These are phyloP conservation scores for Diplodia sapinea DNA, from an alignment of 2,329 filamentous ascomycete species.

Conservation along the genomic window DNA sequence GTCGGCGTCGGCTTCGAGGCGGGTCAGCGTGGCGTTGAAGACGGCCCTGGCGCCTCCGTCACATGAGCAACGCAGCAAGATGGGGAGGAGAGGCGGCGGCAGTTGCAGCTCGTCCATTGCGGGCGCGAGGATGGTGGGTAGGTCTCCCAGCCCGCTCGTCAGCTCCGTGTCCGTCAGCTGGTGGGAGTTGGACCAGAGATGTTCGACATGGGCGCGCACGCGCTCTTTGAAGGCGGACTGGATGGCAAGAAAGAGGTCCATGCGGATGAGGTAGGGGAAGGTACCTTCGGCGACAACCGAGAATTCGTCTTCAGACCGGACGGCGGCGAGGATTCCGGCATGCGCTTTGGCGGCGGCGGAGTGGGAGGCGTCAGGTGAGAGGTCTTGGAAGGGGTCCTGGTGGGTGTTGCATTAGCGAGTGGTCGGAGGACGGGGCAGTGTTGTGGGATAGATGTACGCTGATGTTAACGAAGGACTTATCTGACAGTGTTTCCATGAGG, in stretches of 20 bases:
- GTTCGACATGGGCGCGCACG: background rate
- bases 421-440: background rate
- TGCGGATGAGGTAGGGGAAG: slow-evolving; percentile 27
- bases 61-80: slow-evolving; percentile 23
- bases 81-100: slow-evolving; percentile 21
- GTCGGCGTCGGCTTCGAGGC: slow-evolving; percentile 42
- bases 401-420: background rate
- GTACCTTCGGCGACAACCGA: slow-evolving; percentile 17
- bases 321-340: slow-evolving; percentile 7
- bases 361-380: slow-evolving; percentile 22
- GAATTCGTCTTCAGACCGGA: background rate
- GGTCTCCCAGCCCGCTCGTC: background rate
- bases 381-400: slow-evolving; percentile 28
- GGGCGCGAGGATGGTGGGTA: slow-evolving; percentile 6
- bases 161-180: slow-evolving; percentile 15
- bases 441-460: background rate
- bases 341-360: slow-evolving; percentile 16
- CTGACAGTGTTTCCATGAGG: slow-evolving; percentile 1
- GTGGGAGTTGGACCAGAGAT: slow-evolving; percentile 7
- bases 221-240: background rate
- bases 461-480: slow-evolving; percentile 16
- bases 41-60: slow-evolving; percentile 20
- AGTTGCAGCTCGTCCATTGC: background rate
- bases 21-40: slow-evolving; percentile 33
- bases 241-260: slow-evolving; percentile 13